Evolutionary conservation across 1,139 yeast genomes (phyloP).

Genomic region (Sugiyamaella grinbergsii): DNA sequence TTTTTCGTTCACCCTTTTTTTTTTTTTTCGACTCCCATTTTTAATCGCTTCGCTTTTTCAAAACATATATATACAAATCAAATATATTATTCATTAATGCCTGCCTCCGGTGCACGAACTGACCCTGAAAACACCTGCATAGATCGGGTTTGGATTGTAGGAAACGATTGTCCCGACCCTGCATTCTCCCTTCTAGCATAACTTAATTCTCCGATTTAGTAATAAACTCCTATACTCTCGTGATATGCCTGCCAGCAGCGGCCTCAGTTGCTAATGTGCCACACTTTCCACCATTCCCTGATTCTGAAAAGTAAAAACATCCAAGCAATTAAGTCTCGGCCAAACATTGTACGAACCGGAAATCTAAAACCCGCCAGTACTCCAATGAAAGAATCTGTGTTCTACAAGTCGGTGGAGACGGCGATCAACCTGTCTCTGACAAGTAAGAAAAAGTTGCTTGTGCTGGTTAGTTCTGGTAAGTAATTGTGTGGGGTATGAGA

Average conservation of each 20-base stretch:
- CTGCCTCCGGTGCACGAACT: neutral
- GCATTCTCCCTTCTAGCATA: neutral
- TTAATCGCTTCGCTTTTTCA: neutral
- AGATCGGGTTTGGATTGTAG: neutral
- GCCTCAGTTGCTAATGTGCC: no score
- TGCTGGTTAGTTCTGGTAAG: conserved; percentile 21
- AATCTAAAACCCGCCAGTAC: no score
- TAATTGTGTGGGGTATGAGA: conserved; percentile 11
- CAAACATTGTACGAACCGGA: neutral
- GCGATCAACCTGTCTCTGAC: conserved; percentile 26
- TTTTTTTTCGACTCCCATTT: neutral
- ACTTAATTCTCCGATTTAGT: neutral
- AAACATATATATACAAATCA: neutral
- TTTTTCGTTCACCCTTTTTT: neutral
- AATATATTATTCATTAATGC: neutral
- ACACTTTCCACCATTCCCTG: no score
- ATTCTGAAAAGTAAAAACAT: no score
- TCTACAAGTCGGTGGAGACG: conserved; percentile 24
- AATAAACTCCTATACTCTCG: neutral
- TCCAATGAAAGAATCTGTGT: conserved; percentile 18
- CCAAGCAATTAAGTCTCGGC: conserved; percentile 1
- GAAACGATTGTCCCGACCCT: neutral
- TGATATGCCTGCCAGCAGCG: no score
- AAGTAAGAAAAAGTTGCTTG: conserved; percentile 24
- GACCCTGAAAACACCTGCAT: neutral